Base-by-base conservation (phyloP, 805 yeast genomes). In the Kockiozyma suomiensis region DNA sequence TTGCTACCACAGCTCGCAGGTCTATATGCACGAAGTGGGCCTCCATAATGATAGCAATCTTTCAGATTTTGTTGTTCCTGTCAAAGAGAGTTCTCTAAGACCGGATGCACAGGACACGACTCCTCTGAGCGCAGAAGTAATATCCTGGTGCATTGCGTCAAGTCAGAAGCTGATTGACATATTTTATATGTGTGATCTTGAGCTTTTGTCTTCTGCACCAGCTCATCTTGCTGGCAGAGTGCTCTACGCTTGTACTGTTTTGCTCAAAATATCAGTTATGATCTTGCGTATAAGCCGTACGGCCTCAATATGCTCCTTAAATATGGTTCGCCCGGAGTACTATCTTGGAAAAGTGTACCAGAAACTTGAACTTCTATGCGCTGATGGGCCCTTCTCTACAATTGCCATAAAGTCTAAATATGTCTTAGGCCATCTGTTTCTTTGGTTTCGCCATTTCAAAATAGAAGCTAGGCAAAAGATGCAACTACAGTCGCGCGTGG, bases 81-180 rank as follows among this genome's bases (percentile, higher is more conserved):
- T 50, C 40, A 53, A 50, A 4, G 63, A 51, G 19, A 51, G 26
- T 13, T 38, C 55, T 17, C 19, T 60, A 4, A 15, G 13, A 1
- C 46, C 57, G 10, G 54, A 51, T 12, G 41, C 28, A 6, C 55
- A 49, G 19, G 13, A 7, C 6, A 37, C 41, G n/a, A 60, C 63
- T 1, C 50, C 64, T 2, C 40, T 32, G 13, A 58, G 51, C 26
- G 57, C 58, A 1, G 63, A 59, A 17, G 55, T 57, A 15, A 53
- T 60, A n/a, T n/a, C 50, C 1, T 60, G 64, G 64, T 58, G 58
- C 32, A 53, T 60, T 15, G 30, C 64, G n/a, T 45, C 64, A 13
- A 25, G 64, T 15, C 64, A 58, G 32, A 17, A 17, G 4, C 12
- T 48, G 35, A 46, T 60, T n/a, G 63, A 60, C 25, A 19, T 58